Evolutionary conservation across 1,284 basidiomycete species (phyloP).

Genomic region (Rhodotorula sp.): DNA sequence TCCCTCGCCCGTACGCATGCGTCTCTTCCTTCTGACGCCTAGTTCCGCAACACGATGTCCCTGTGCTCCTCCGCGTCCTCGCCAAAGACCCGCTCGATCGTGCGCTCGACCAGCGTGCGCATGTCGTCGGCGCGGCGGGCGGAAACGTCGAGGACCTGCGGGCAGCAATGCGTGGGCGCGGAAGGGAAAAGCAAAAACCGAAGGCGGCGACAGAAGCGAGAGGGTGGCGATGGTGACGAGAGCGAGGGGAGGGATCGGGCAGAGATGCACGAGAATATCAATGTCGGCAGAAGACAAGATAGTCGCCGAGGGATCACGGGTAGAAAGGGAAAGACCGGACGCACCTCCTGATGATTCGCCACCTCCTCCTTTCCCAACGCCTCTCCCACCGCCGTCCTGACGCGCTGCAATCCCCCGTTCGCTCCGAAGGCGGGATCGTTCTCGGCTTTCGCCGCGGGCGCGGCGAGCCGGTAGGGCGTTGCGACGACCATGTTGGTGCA

Average conservation of each 20-base stretch:
- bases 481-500: constrained; percentile 45
- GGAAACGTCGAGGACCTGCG: constrained; percentile 32
- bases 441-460: constrained; percentile 35
- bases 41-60: too few species aligned
- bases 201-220: background rate
- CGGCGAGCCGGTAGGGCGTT: constrained; percentile 39
- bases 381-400: background rate
- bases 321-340: background rate
- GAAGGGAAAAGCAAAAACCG: background rate
- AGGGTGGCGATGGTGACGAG: background rate
- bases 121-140: constrained; percentile 35
- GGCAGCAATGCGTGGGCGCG: background rate
- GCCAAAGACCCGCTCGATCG: constrained; percentile 21
- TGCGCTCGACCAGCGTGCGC: constrained; percentile 31
- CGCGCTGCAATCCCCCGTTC: background rate
- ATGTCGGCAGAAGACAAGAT: too few species aligned
- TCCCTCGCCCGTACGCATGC: too few species aligned
- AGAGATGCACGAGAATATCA: too few species aligned
- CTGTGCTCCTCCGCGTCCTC: background rate
- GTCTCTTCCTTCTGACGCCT: too few species aligned
- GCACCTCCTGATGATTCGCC: constrained; percentile 38
- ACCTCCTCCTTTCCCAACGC: constrained; percentile 19
- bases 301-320: too few species aligned
- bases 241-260: background rate
- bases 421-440: background rate